These are phyloP conservation scores for Paratrypanosoma confusum DNA, from an alignment of 208 protist genomes.

Conservation along the genomic window DNA sequence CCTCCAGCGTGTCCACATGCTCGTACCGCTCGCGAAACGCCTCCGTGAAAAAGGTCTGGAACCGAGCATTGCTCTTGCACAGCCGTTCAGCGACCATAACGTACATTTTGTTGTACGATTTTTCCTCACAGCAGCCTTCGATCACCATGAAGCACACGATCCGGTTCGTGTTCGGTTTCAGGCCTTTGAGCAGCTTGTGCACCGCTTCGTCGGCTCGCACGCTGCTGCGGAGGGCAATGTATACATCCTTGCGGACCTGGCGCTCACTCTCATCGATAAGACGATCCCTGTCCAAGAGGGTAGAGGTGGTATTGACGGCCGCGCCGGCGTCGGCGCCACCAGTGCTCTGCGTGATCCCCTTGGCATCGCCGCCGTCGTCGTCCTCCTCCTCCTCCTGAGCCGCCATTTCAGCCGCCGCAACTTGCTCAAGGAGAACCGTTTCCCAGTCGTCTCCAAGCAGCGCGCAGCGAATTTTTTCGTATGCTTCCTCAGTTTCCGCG, in stretches of 20 bases:
- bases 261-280: conserved; percentile 84
- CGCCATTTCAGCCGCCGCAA: conserved; percentile 35
- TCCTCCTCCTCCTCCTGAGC: conserved; percentile 23
- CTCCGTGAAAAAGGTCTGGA: conserved; percentile 82
- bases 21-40: conserved; percentile 87
- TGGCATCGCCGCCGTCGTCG: conserved; percentile 7
- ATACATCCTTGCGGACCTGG: conserved; percentile 91
- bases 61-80: conserved; percentile 87
- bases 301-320: too few species aligned
- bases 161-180: conserved; percentile 56
- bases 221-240: conserved; percentile 97
- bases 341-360: not conserved
- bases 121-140: conserved; percentile 96
- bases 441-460: conserved; percentile 91
- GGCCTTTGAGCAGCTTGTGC: conserved; percentile 95
- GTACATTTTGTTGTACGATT: conserved; percentile 93
- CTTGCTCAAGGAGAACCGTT: conserved; percentile 57
- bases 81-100: conserved; percentile 94
- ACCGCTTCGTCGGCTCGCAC: conserved; percentile 96
- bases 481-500: conserved; percentile 87
- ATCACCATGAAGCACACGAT: conserved; percentile 95
- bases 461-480: conserved; percentile 75
- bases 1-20: conserved; percentile 89
- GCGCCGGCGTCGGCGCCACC: too few species aligned
- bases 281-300: too few species aligned